These are phyloP conservation scores for Vitis cinerea DNA, from an alignment of 164 flowering plant genomes.

Conservation along the genomic window DNA sequence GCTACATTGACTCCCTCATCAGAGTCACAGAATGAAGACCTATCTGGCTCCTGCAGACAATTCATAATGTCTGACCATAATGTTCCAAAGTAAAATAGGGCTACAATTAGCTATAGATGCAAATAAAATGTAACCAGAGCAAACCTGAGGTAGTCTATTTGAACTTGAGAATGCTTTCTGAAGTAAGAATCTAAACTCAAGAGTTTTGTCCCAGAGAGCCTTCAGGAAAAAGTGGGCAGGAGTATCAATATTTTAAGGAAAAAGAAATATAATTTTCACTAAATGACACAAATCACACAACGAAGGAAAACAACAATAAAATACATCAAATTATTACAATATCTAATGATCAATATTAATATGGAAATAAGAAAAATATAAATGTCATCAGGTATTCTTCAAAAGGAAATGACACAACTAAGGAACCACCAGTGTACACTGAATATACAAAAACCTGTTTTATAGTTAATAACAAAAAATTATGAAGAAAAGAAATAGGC, in stretches of 20 bases:
- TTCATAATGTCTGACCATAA: background rate
- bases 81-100: background rate
- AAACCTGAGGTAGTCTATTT: slow-evolving; percentile 85
- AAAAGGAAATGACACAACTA: no score
- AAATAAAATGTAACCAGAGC: slow-evolving; percentile 2
- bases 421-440: no score
- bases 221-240: slow-evolving; percentile 22
- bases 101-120: background rate
- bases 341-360: no score
- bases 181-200: slow-evolving; percentile 79
- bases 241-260: background rate
- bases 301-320: background rate
- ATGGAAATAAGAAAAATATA: no score
- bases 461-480: background rate
- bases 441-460: background rate
- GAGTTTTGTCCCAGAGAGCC: slow-evolving; percentile 89
- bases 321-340: background rate
- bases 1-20: slow-evolving; percentile 48
- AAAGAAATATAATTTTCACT: background rate
- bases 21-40: slow-evolving; percentile 55
- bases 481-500: background rate
- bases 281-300: background rate
- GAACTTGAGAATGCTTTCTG: slow-evolving; percentile 78
- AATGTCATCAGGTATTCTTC: no score
- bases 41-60: slow-evolving; percentile 62